These are phyloP conservation scores for Globisporangium spiculum DNA, from an alignment of 352 stramenopile genomes.

Conservation along the genomic window DNA sequence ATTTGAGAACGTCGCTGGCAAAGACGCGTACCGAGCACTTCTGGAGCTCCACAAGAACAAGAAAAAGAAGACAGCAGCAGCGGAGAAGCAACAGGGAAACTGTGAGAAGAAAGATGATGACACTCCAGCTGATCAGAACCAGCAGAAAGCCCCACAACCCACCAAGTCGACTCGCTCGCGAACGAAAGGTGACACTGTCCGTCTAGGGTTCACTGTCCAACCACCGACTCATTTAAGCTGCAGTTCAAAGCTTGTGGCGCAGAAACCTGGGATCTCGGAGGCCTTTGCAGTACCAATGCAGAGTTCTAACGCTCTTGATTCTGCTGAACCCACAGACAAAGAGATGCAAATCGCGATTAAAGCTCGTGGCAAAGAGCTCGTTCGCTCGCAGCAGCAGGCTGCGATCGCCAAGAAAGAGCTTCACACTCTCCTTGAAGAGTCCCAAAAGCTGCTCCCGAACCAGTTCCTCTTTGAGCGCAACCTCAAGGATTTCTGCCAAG, in stretches of 20 bases:
- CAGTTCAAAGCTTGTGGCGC: not conserved
- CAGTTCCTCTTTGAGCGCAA: conserved; percentile 65
- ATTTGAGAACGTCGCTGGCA: conserved; percentile 15
- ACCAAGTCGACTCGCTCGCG: not conserved
- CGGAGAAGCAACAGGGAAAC: conserved; percentile 1
- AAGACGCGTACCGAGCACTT: conserved; percentile 46
- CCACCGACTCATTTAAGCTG: not conserved
- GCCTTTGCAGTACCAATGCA: not conserved
- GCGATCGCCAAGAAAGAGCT: conserved; percentile 21
- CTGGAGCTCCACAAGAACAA: conserved; percentile 27
- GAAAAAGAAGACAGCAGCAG: conserved; percentile 10
- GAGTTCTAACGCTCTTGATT: not conserved
- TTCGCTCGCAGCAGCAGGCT: conserved; percentile 24
- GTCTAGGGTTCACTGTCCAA: not conserved
- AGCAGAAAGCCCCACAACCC: not conserved
- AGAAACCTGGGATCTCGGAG: not conserved
- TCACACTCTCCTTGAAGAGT: conserved; percentile 25
- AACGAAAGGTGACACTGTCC: not conserved
- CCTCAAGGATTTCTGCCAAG: conserved; percentile 34
- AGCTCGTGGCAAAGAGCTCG: conserved; percentile 20
- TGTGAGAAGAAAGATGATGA: not conserved
- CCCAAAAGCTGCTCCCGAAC: conserved; percentile 39
- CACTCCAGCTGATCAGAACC: not conserved
- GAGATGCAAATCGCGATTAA: conserved; percentile 28
- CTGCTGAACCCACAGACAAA: not conserved